These are phyloP conservation scores for Pholiota microspora DNA, from an alignment of 768 basidiomycete species.

Conservation along the genomic window DNA sequence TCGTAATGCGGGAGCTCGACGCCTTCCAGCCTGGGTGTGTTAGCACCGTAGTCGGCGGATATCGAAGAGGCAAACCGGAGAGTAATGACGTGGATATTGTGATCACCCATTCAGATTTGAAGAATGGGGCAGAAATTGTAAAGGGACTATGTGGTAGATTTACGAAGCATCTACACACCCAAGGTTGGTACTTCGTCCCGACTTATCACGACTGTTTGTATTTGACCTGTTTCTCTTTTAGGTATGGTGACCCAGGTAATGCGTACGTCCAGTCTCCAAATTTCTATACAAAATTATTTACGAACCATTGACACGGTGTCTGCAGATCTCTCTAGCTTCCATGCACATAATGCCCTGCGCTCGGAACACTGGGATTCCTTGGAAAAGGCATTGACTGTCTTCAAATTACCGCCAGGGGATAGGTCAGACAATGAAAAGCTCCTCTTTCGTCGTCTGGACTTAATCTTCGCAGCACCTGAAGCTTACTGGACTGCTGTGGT, in stretches of 20 bases:
- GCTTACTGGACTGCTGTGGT: slow-evolving; percentile 87
- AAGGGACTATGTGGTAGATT: slow-evolving; percentile 63
- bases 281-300: neutral
- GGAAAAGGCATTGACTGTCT: slow-evolving; percentile 83
- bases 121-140: slow-evolving; percentile 43
- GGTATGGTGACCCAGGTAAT: slow-evolving; percentile 82
- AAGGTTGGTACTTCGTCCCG: slow-evolving; percentile 46
- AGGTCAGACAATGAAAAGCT: slow-evolving; percentile 22
- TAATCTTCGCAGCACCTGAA: slow-evolving; percentile 76
- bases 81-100: slow-evolving; percentile 92
- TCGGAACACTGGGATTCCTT: slow-evolving; percentile 75
- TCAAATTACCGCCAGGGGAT: slow-evolving; percentile 49
- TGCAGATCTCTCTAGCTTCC: slow-evolving; percentile 61
- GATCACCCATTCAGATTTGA: slow-evolving; percentile 65
- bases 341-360: slow-evolving; percentile 48
- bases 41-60: slow-evolving; percentile 84
- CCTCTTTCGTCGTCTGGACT: slow-evolving; percentile 71
- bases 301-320: neutral
- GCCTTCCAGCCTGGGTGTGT: slow-evolving; percentile 63
- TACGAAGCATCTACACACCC: slow-evolving; percentile 51
- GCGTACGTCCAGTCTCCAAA: slow-evolving; percentile 53
- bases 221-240: slow-evolving; percentile 19
- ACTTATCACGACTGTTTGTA: neutral
- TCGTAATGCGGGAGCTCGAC: slow-evolving; percentile 67
- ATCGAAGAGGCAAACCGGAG: slow-evolving; percentile 77